phyloP scores from a whole-genome alignment of 768 basidiomycete species.

The Leccinum longicurvipes region DNA sequence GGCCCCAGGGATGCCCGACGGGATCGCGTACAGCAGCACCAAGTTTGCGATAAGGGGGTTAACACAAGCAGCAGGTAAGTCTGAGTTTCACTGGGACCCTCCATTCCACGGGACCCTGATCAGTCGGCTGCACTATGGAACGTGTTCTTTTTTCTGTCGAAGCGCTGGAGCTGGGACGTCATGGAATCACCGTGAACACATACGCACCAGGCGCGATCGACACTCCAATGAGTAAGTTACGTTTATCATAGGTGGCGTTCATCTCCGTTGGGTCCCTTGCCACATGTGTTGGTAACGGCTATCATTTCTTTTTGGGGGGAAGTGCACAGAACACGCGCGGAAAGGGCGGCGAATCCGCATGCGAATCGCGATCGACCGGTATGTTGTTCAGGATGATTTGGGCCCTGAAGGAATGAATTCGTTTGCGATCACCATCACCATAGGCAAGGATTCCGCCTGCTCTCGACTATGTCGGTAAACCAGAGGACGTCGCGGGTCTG shows the following conservation, averaged over 20 bases:
- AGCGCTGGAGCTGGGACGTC: conserved; percentile 37
- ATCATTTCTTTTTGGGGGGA: background rate
- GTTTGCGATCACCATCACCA: background rate
- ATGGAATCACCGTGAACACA: conserved; percentile 42
- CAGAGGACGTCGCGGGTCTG: background rate
- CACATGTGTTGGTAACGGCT: background rate
- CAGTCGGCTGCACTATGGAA: background rate
- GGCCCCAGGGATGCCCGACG: background rate
- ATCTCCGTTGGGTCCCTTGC: background rate
- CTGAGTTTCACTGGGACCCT: background rate
- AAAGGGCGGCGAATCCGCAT: background rate
- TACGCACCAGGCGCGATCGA: conserved; percentile 27
- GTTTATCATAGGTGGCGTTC: conserved; percentile 10
- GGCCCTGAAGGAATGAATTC: background rate
- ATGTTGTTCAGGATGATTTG: background rate
- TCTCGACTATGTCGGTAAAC: background rate
- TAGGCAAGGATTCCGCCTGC: background rate
- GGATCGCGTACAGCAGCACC: background rate
- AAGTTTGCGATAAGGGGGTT: conserved; percentile 25
- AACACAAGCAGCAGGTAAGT: conserved; percentile 19
- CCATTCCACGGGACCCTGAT: background rate
- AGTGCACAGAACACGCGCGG: background rate
- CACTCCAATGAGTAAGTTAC: conserved; percentile 4
- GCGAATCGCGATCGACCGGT: background rate
- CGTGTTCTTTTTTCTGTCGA: background rate